Evolutionary conservation across 306 rosid genomes (phyloP).

Genomic region (Alnus rubra): DNA sequence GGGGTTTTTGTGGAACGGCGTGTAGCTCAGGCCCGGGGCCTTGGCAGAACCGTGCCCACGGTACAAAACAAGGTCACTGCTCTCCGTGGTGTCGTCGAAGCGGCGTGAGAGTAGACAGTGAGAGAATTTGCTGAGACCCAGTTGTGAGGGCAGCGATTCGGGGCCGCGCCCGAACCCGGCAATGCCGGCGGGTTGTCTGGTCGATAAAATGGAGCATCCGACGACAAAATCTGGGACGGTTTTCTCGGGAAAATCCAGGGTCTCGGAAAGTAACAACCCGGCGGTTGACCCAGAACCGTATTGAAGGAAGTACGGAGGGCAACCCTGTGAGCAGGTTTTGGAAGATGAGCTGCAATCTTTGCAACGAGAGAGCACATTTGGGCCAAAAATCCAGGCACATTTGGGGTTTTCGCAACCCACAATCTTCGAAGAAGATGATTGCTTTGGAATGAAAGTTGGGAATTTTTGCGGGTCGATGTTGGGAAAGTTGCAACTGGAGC

Average conservation of each 20-base stretch:
- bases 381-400: constrained; percentile 64
- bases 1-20: constrained; percentile 65
- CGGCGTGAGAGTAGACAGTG: constrained; percentile 68
- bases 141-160: constrained; percentile 73
- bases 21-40: constrained; percentile 44
- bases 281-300: constrained; percentile 77
- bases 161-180: constrained; percentile 89
- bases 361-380: constrained; percentile 50
- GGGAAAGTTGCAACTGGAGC: constrained; percentile 68
- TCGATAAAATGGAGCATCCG: constrained; percentile 79
- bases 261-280: constrained; percentile 64
- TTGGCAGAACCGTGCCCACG: constrained; percentile 37
- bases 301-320: constrained; percentile 64
- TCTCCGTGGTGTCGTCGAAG: constrained; percentile 62
- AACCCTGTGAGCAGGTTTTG: constrained; percentile 45
- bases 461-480: constrained; percentile 45
- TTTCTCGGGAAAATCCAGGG: constrained; percentile 49
- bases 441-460: constrained; percentile 61
- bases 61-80: constrained; percentile 64
- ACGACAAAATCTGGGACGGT: constrained; percentile 47
- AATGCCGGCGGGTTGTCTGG: constrained; percentile 74
- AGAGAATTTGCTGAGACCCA: constrained; percentile 74
- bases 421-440: constrained; percentile 56
- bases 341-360: constrained; percentile 25
- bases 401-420: constrained; percentile 73